A percentile compares a stretch with the other conserved stretches of the same genome.
These are phyloP conservation scores for Cyclotella atomus DNA, from an alignment of 108 stramenopile species.

Conservation along the genomic window DNA sequence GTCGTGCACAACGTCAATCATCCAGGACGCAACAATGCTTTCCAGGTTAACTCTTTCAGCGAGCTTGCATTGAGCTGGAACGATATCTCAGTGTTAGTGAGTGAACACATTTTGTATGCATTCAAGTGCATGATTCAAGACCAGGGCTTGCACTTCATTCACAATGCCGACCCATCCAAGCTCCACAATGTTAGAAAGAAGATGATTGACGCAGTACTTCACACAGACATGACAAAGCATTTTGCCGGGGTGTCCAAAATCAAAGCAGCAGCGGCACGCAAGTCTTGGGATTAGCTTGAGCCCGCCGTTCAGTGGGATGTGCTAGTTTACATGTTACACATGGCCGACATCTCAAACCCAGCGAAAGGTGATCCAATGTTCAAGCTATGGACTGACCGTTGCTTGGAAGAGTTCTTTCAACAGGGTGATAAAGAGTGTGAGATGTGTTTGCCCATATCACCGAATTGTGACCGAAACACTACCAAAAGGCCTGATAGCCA, in stretches of 20 bases:
- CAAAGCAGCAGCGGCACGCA: slow-evolving; percentile 21
- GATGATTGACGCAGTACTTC: slow-evolving; percentile 55
- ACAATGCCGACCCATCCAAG: slow-evolving; percentile 18
- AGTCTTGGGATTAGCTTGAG: slow-evolving; percentile 25
- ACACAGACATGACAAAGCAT: slow-evolving; percentile 74
- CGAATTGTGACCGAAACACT: slow-evolving; percentile 67
- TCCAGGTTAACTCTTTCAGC: slow-evolving; percentile 61
- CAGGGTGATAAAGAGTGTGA: slow-evolving; percentile 76
- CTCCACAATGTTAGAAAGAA: slow-evolving; percentile 42
- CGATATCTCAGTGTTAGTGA: slow-evolving; percentile 76
- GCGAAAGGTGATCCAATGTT: slow-evolving; percentile 61
- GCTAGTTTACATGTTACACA: slow-evolving; percentile 62
- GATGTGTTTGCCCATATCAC: slow-evolving; percentile 66
- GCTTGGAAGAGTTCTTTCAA: slow-evolving; percentile 63
- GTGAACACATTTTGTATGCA: neutral
- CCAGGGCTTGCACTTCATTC: slow-evolving; percentile 63
- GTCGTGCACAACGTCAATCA: slow-evolving; percentile 88
- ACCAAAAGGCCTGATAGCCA: slow-evolving; percentile 70
- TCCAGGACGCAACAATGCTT: slow-evolving; percentile 83
- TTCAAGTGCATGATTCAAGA: slow-evolving; percentile 32
- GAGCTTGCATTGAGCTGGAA: slow-evolving; percentile 79
- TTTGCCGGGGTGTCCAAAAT: slow-evolving; percentile 49
- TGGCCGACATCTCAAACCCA: slow-evolving; percentile 81
- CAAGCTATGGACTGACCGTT: slow-evolving; percentile 64
- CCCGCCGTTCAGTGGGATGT: slow-evolving; percentile 35